Percentiles rank a stretch among this genome's conserved stretches.
These are phyloP conservation scores for Fusarium haematococcum DNA, from an alignment of 2,329 filamentous ascomycete species.

Conservation along the genomic window DNA sequence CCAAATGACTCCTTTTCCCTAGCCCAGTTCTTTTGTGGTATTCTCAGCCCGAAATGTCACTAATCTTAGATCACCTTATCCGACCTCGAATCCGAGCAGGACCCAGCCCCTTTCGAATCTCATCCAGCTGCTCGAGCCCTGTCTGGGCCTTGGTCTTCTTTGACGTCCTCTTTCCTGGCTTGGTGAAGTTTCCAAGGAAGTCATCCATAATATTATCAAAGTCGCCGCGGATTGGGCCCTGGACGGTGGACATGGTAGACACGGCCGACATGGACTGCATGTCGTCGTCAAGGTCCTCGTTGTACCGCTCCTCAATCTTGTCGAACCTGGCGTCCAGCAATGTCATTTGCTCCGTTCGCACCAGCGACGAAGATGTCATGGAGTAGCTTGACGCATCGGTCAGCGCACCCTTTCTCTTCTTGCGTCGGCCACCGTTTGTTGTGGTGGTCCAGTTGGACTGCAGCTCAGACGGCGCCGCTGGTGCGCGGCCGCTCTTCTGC, in stretches of 20 bases:
- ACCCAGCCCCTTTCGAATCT: slow-evolving; percentile 84
- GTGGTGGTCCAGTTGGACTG: slow-evolving; percentile 81
- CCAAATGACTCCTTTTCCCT: slow-evolving; percentile 27
- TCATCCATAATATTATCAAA: slow-evolving; percentile 95
- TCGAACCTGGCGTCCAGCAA: slow-evolving; percentile 93
- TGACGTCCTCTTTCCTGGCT: slow-evolving; percentile 77
- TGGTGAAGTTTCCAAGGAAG: slow-evolving; percentile 82
- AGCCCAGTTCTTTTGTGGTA: background rate
- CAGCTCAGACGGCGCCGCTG: slow-evolving; percentile 66
- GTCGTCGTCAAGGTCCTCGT: slow-evolving; percentile 62
- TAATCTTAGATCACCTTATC: slow-evolving; percentile 27
- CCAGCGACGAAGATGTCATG: slow-evolving; percentile 90
- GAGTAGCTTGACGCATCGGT: slow-evolving; percentile 90
- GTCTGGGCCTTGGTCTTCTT: slow-evolving; percentile 85
- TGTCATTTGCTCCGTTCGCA: slow-evolving; percentile 87
- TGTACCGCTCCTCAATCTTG: slow-evolving; percentile 84
- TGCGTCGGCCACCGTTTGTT: slow-evolving; percentile 81
- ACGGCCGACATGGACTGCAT: slow-evolving; percentile 69
- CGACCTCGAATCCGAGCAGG: slow-evolving; percentile 71
- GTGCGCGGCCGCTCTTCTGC: slow-evolving; percentile 61
- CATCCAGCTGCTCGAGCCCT: slow-evolving; percentile 90
- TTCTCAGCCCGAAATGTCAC: background rate
- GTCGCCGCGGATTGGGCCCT: slow-evolving; percentile 77
- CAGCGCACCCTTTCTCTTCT: slow-evolving; percentile 95
- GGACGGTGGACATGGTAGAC: slow-evolving; percentile 74